Percentiles rank a stretch among this genome's conserved stretches.
Conservation (phyloP, 2,329 filamentous ascomycete genomes). For the Xylaria sp. region DNA sequence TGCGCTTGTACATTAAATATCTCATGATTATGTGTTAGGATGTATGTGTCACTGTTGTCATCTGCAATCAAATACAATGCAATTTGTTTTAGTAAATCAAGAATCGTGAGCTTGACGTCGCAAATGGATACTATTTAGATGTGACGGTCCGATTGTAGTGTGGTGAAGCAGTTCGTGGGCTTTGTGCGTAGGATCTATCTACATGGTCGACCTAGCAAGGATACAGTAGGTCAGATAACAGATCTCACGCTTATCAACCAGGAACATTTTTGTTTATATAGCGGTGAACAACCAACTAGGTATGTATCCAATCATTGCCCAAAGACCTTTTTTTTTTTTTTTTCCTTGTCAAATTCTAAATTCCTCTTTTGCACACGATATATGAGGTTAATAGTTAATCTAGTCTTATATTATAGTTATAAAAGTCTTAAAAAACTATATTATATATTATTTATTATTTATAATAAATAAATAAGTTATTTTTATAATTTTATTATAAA, state of each 20-base stretch:
- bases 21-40: slow-evolving; percentile 46
- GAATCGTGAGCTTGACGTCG: neutral
- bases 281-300: neutral
- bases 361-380: neutral
- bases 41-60: slow-evolving; percentile 14
- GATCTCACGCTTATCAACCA: neutral
- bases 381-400: too few species aligned
- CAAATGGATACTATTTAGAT: neutral
- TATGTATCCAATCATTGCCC: neutral
- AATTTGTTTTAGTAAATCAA: slow-evolving; percentile 17
- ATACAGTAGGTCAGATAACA: neutral
- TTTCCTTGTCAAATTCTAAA: neutral
- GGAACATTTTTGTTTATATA: neutral
- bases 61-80: slow-evolving; percentile 15
- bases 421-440: too few species aligned
- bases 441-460: too few species aligned
- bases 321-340: neutral
- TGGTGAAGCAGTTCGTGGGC: neutral
- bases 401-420: too few species aligned
- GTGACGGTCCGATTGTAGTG: too few species aligned
- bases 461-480: too few species aligned
- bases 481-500: too few species aligned
- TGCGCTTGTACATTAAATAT: slow-evolving; percentile 50
- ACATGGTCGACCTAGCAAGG: neutral
- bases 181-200: neutral